phyloP scores from a whole-genome alignment of 345 rosid genomes.

The Schrenkiella parvula region DNA sequence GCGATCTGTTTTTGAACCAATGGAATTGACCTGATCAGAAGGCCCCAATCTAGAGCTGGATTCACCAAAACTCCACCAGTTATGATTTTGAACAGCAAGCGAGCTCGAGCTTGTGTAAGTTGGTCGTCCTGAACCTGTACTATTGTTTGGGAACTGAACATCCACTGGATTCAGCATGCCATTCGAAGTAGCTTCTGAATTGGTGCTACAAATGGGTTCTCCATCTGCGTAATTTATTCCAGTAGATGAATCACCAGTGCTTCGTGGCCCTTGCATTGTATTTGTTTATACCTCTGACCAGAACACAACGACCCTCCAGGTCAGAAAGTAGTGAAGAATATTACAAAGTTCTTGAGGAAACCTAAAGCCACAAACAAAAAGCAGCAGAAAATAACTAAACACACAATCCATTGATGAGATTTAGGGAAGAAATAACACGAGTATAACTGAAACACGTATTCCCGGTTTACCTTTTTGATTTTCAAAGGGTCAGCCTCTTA shows the following conservation, averaged over 20 bases:
- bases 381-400: neutral
- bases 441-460: neutral
- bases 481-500: neutral
- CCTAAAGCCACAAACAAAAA: constrained; percentile 17
- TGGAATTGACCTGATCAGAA: constrained; percentile 44
- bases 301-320: constrained; percentile 4
- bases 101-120: constrained; percentile 37
- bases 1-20: constrained; percentile 49
- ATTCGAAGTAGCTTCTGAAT: constrained; percentile 23
- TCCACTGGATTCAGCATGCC: constrained; percentile 52
- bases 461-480: constrained; percentile 4
- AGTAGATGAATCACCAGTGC: constrained; percentile 25
- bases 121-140: constrained; percentile 23
- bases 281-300: neutral
- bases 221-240: constrained; percentile 23
- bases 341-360: constrained; percentile 2
- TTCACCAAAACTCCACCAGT: constrained; percentile 64
- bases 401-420: constrained; percentile 5
- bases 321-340: neutral
- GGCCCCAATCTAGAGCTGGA: constrained; percentile 50
- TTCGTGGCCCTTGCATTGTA: constrained; percentile 32
- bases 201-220: constrained; percentile 24
- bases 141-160: constrained; percentile 24
- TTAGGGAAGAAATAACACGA: neutral
- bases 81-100: constrained; percentile 41